phyloP scores from a whole-genome alignment of 148 eudicot species.

The Polygonum aviculare region DNA sequence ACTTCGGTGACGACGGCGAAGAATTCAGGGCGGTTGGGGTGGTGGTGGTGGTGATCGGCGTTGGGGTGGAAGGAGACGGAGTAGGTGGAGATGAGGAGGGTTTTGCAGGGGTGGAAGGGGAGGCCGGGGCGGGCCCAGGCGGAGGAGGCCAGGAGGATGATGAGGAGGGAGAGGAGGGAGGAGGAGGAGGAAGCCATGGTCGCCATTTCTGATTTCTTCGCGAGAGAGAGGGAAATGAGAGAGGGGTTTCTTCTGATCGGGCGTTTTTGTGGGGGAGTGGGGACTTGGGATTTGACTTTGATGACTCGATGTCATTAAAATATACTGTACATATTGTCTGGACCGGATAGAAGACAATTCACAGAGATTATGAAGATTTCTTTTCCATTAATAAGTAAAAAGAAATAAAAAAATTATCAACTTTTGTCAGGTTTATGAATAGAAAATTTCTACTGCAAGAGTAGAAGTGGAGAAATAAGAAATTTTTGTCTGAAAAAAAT shows the following conservation, averaged over 20 bases:
- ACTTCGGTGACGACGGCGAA: slow-evolving; percentile 28
- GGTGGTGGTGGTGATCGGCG: no score
- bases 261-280: no score
- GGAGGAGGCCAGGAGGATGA: slow-evolving; percentile 20
- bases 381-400: no score
- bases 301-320: neutral
- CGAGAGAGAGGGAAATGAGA: neutral
- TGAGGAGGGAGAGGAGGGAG: slow-evolving; percentile 16
- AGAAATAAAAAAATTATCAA: no score
- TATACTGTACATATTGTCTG: neutral
- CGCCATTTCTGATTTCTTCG: slow-evolving; percentile 27
- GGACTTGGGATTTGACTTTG: neutral
- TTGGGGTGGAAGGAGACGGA: slow-evolving; percentile 20
- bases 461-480: no score
- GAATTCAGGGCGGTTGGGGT: slow-evolving; percentile 25
- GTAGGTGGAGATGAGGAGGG: slow-evolving; percentile 42
- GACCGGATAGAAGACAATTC: no score
- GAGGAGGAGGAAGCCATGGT: slow-evolving; percentile 12
- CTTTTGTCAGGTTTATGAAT: no score
- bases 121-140: slow-evolving; percentile 23
- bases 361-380: no score
- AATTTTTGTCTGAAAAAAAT: no score
- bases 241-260: no score
- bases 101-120: slow-evolving; percentile 36
- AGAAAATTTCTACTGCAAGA: no score